A percentile compares a stretch with the other conserved stretches of the same genome.
phyloP scores from a whole-genome alignment of 495 filamentous ascomycete genomes.

The Terfezia claveryi region DNA sequence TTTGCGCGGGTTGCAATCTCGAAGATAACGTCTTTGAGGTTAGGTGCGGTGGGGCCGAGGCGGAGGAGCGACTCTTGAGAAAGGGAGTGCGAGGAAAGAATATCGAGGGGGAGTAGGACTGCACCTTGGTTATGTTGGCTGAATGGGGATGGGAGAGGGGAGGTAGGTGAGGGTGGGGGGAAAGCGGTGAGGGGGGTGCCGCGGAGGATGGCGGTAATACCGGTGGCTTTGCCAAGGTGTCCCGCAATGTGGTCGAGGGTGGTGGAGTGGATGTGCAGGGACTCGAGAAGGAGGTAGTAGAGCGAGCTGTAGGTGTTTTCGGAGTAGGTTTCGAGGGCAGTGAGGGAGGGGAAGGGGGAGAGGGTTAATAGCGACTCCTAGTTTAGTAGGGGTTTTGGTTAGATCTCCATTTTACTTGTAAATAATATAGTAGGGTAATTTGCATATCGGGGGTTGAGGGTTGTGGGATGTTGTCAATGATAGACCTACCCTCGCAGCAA shows the following conservation, averaged over 20 bases:
- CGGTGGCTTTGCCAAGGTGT: conserved; percentile 82
- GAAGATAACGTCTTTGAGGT: conserved; percentile 75
- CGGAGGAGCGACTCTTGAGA: conserved; percentile 77
- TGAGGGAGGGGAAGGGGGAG: conserved; percentile 51
- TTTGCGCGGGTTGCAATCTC: conserved; percentile 76
- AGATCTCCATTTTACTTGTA: too few relatives aligned
- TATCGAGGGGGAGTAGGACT: conserved; percentile 62
- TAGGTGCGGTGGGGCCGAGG: not conserved
- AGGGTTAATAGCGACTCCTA: conserved; percentile 13
- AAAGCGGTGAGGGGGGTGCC: conserved; percentile 71
- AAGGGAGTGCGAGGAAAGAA: conserved; percentile 62
- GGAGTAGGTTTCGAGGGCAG: conserved; percentile 62
- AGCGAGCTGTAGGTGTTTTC: conserved; percentile 86
- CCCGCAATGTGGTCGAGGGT: conserved; percentile 82
- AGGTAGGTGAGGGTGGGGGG: conserved; percentile 27
- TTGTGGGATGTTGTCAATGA: too few relatives aligned
- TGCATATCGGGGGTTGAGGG: too few relatives aligned
- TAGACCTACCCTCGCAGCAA: too few relatives aligned
- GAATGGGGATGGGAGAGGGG: not conserved
- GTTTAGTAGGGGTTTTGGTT: too few relatives aligned
- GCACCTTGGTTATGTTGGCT: conserved; percentile 28
- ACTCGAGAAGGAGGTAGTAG: conserved; percentile 68
- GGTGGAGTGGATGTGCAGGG: conserved; percentile 44
- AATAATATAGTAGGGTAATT: too few relatives aligned
- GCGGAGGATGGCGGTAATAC: conserved; percentile 62